phyloP scores from a whole-genome alignment of 2,329 filamentous ascomycete species.

The Ampelomyces quisqualis region DNA sequence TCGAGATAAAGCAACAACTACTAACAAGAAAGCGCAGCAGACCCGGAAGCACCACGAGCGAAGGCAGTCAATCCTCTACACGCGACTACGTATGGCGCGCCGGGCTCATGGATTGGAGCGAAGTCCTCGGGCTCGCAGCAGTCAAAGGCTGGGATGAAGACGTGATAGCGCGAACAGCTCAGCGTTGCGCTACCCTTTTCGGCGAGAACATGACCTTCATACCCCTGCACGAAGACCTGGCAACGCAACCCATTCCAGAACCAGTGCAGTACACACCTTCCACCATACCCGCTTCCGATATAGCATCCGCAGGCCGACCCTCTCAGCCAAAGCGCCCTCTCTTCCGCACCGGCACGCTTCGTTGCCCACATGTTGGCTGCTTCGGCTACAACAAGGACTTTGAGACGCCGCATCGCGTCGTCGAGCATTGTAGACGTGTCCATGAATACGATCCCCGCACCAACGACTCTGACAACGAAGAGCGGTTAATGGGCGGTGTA shows the following conservation, averaged over 20 bases:
- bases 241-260: conserved; percentile 22
- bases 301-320: neutral
- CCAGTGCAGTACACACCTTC: conserved; percentile 42
- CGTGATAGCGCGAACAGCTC: conserved; percentile 67
- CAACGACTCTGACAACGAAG: conserved; percentile 50
- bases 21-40: conserved; percentile 13
- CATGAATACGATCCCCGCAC: conserved; percentile 48
- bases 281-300: conserved; percentile 20
- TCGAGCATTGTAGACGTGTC: conserved; percentile 49
- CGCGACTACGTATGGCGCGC: conserved; percentile 14
- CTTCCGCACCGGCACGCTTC: conserved; percentile 29
- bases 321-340: conserved; percentile 23
- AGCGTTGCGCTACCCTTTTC: conserved; percentile 76
- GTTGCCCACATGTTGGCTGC: conserved; percentile 40
- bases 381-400: conserved; percentile 29
- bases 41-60: conserved; percentile 12
- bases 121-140: conserved; percentile 76
- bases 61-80: conserved; percentile 11
- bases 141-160: conserved; percentile 66
- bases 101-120: conserved; percentile 69
- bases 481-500: conserved; percentile 58
- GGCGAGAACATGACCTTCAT: conserved; percentile 67
- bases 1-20: neutral
- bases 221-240: conserved; percentile 51
- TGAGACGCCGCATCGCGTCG: conserved; percentile 29